Evolutionary conservation across 2,329 filamentous ascomycete species (phyloP), one percentile per base, ranked within the genome.

Genomic region (Decorospora gaudefroyi): DNA sequence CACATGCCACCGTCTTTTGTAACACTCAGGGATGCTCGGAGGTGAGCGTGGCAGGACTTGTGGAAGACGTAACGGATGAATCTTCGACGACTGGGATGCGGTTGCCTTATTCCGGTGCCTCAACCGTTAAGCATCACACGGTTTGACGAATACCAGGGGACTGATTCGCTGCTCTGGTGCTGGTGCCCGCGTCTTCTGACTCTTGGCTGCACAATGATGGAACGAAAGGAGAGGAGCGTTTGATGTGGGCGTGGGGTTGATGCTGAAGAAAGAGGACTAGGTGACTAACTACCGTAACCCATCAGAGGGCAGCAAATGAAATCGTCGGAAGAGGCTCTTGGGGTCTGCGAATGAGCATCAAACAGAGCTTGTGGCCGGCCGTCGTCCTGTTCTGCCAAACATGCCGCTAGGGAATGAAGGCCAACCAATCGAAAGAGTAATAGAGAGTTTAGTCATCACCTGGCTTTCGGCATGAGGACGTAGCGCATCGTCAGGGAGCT

Each of bases 21-120:
- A 47, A 42, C 38, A 22, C 45, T 29, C 52, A 55, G 43, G 52
- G 52, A 38, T 51, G 15, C n/a, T 49, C 40, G 51, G 46, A 40
- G 29, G 32, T 33, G 39, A 28, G 29, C 36, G 42, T 48, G 18
- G 23, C 34, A 46, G 31, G 27, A 39, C 23, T 33, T 15, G 23
- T 30, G 37, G 39, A 31, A 41, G 28, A 35, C 29, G 42, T 42
- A 47, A 40, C 28, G 21, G 42, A 10, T 27, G 25, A 32, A 6
- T 31, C 37, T 39, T 15, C 30, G 27, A 28, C 30, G 34, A 29
- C 23, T 41, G 57, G 51, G 35, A 16, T 30, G 22, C 42, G 54
- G 62, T 59, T 70, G 67, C 62, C 67, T 69, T 51, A 46, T 50
- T 40, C 45, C 30, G 35, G 59, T 51, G 57, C 54, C 53, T 65